Base-by-base conservation (phyloP, 108 stramenopile species). In the Schizochytrium sp. region DNA sequence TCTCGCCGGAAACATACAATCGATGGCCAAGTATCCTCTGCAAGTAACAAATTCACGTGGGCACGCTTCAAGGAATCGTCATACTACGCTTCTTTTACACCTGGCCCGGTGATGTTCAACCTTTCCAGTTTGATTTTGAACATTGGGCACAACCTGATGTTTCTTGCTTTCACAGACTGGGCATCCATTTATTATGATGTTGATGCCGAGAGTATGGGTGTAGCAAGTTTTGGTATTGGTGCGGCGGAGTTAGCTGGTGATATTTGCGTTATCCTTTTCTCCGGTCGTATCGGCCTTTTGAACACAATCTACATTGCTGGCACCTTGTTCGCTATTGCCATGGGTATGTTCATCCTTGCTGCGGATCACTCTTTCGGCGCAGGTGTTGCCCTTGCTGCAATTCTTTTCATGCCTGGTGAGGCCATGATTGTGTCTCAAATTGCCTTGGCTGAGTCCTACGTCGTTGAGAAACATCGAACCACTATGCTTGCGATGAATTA, bases 81-180 rank as follows among this genome's bases (percentile, higher is more conserved):
- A 28, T 28, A 28, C 28, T 28, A 28, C 28, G 28, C 28, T 28
- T 28, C 28, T 28, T 5, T 83, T 5, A 55, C 40, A 38, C 45
- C 76, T 7, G 76, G 76, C 10, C 76, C 76, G 12, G 50, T 83
- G 2, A 17, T 83, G 28, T 83, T 55, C 76, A 83, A 83, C 3
- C 5, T 83, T 17, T 49, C 76, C 5, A 55, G 76, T 40, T 38
- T 83, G 7, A 42, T 55, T 38, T 40, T 55, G 50, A 83, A 83
- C 76, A 10, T 13, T 46, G 76, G 50, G 28, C 53, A 55, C 76
- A 83, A 83, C 40, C 28, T 83, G 28, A 49, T 83, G 47, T 83
- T 83, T 28, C 47, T 83, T 53, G 76, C 53, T 38, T 55, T 83
- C 47, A 40, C 76, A 5, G 53, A 83, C 76, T 83, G 76, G 76